Evolutionary conservation across 768 basidiomycete species (phyloP), one percentile per base, ranked within the genome.

Genomic region (Xerocomellus dryophilus): DNA sequence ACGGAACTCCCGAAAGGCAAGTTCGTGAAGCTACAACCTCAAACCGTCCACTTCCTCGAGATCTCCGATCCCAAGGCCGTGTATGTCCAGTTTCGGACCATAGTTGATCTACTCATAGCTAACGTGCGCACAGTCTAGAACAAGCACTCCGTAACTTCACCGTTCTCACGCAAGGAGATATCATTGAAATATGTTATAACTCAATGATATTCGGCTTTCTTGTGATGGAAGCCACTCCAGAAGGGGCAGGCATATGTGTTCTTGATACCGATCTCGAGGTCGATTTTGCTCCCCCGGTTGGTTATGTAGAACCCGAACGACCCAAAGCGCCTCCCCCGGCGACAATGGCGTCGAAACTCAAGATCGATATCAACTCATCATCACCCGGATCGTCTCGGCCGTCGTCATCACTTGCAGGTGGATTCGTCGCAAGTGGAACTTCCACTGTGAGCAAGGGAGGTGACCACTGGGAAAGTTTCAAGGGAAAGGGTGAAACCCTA

Each of bases 131-230:
- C 58, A 98, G 95, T 3, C 84, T 99, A 35, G 97, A 99, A 72
- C 90, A 94, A 69, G 91, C 93, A 15, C 77, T 99, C 14, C 86
- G 95, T 43, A 93, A 96, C 70, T 99, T 95, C 71, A 85, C 93
- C 27, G 83, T 84, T 17, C 78, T 99, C 23, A 93, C 95, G 0
- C 91, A 94, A 64, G 94, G 94, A 41, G 97, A 99, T 66, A 96
- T 97, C 57, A 92, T 99, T 67, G 97, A 98, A 73, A 96, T 99
- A 65, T 84, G 79, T n/a, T 98, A 99, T 73, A 98, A 98, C 69
- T 85, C 86, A 1, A 93, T 99, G 64, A 81, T 93, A 20, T 98
- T 99, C 68, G 92, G 94, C 47, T 80, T 99, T 43, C 83, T 98
- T 40, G 86, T 99, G 35, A 97, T 98, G 93, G 96, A 98, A 72